Base-by-base conservation (phyloP, 495 filamentous ascomycete genomes). In the Astrothelium macrocarpum region DNA sequence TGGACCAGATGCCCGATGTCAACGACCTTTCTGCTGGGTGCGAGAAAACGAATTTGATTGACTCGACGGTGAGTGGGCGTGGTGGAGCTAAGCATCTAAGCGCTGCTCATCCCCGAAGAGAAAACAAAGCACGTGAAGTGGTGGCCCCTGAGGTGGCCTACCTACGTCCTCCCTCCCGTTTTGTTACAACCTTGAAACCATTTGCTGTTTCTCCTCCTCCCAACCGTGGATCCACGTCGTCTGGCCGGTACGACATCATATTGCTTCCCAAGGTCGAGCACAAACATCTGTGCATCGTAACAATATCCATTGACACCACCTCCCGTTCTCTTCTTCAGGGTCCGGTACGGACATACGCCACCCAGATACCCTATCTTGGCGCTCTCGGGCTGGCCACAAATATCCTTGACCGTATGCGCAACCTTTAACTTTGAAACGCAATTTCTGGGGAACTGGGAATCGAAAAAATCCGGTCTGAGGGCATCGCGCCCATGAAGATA, bases 121-220 rank as follows among this genome's bases (percentile, higher is more conserved):
- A 26, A 56, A 20, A 56, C 49, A 56, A 56, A 56, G 49, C 49
- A 56, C 49, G 49, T 56, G 49, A 56, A 56, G 49, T 29, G 49
- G 49, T 29, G 49, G 49, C 49, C 49, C 49, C 49, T 56, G 49
- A 56, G 25, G 23, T 56, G 23, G 49, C 23, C 49, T 2, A 56
- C 14, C n/a, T n/a, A n/a, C 49, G 20, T 29, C 49, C 49, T 28
- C 49, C 49, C 49, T 56, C 25, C 49, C 49, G 49, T 56, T 56
- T 29, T 56, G 49, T 56, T 9, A 56, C 49, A 56, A 56, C 49
- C 49, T 56, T 56, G 49, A 56, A 56, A 56, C 49, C 49, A 2
- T 25, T 3, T 9, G 29, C 49, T 56, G 49, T 12, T 12, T 28
- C 49, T 25, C 49, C 25, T 49, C 43, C 20, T 56, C 25, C 49